Percentiles rank a stretch among this genome's conserved stretches.
Conservation (phyloP, 1,139 yeast genomes). For the Hanseniaspora uvarum region DNA sequence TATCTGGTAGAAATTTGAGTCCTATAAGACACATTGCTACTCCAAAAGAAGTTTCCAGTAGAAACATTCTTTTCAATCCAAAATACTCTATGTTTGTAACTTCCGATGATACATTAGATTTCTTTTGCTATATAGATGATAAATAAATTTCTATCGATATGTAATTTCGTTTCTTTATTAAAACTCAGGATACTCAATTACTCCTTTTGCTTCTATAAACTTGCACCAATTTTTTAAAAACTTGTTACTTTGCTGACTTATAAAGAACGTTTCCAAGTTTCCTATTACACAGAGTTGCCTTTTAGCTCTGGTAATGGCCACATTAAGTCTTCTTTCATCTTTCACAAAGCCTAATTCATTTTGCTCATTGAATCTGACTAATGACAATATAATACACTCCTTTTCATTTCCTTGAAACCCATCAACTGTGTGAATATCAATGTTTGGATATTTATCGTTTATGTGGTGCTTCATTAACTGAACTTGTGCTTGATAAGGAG, state of each 20-base stretch:
- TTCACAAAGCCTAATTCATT: slow-evolving; percentile 65
- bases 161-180: slow-evolving; percentile 23
- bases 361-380: slow-evolving; percentile 64
- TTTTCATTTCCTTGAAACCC: slow-evolving; percentile 91
- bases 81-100: slow-evolving; percentile 65
- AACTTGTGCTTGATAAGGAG: slow-evolving; percentile 88
- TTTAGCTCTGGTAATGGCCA: slow-evolving; percentile 85
- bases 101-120: slow-evolving; percentile 47
- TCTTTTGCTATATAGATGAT: slow-evolving; percentile 29
- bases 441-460: slow-evolving; percentile 42
- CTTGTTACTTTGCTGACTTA: slow-evolving; percentile 32
- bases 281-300: slow-evolving; percentile 80
- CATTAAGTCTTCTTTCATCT: slow-evolving; percentile 67
- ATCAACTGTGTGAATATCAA: slow-evolving; percentile 81
- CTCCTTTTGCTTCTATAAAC: slow-evolving; percentile 61
- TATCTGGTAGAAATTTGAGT: slow-evolving; percentile 27
- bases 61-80: slow-evolving; percentile 68
- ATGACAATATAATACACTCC: slow-evolving; percentile 67
- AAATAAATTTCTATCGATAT: not conserved
- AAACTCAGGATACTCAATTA: slow-evolving; percentile 56
- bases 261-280: slow-evolving; percentile 55
- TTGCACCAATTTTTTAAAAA: slow-evolving; percentile 59
- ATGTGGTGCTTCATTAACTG: slow-evolving; percentile 43
- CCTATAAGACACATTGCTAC: slow-evolving; percentile 29
- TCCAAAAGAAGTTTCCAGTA: slow-evolving; percentile 38